Conservation (phyloP, 1,284 basidiomycete genomes). For the Earliella scabrosa region DNA sequence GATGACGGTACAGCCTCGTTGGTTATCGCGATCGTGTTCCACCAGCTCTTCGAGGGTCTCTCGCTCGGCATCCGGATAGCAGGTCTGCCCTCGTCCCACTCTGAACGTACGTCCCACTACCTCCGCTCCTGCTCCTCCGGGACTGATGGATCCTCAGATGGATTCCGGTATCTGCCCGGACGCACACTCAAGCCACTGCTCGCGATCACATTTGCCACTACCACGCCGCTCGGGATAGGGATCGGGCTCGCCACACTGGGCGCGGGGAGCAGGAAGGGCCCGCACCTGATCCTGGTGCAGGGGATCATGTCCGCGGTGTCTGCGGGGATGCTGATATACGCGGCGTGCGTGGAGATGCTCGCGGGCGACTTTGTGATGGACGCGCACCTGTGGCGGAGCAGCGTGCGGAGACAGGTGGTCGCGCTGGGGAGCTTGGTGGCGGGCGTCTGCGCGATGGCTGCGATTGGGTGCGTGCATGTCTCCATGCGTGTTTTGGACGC, state of each 20-base stretch:
- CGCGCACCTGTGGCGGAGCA: constrained; percentile 47
- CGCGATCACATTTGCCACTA: constrained; percentile 68
- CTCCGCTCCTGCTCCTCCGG: neutral
- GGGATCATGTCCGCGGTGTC: constrained; percentile 78
- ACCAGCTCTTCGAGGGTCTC: constrained; percentile 81
- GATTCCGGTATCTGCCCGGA: constrained; percentile 21
- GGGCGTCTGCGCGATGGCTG: constrained; percentile 61
- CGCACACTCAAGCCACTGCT: constrained; percentile 55
- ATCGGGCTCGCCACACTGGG: constrained; percentile 57
- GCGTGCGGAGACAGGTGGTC: constrained; percentile 48
- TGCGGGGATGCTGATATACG: constrained; percentile 80
- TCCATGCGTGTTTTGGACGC: no score
- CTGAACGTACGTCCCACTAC: constrained; percentile 25
- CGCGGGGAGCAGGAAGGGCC: constrained; percentile 33
- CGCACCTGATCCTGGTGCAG: constrained; percentile 56
- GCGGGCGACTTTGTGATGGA: constrained; percentile 80
- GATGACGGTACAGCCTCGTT: constrained; percentile 56
- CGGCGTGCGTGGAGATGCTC: constrained; percentile 80
- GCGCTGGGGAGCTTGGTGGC: constrained; percentile 59
- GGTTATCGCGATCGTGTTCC: constrained; percentile 74
- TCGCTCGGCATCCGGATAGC: constrained; percentile 80
- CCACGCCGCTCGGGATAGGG: constrained; percentile 69
- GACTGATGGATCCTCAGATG: no score
- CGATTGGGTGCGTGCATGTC: constrained; percentile 41
- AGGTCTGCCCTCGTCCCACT: constrained; percentile 51